Evolutionary conservation across 1,284 basidiomycete genomes (phyloP).

Genomic region (Malassezia japonica): DNA sequence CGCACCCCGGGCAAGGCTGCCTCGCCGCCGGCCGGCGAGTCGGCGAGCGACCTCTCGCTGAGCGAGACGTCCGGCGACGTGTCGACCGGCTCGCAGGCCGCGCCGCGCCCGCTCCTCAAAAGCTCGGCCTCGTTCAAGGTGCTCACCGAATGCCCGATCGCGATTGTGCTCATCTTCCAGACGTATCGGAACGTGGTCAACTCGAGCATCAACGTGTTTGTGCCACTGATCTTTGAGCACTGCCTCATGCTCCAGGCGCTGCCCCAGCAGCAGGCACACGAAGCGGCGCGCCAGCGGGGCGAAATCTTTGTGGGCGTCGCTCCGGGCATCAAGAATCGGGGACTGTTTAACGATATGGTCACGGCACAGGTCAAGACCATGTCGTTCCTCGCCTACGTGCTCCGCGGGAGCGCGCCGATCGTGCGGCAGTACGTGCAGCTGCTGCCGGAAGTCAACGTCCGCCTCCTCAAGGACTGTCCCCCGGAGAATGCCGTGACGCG

Average conservation of each 20-base stretch:
- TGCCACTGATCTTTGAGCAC: conserved; percentile 52
- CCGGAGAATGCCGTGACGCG: conserved; percentile 63
- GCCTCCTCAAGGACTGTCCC: conserved; percentile 88
- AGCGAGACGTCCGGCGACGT: conserved; percentile 4
- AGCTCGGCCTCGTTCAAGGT: conserved; percentile 71
- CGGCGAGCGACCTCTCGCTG: conserved; percentile 2
- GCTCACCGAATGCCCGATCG: conserved; percentile 83
- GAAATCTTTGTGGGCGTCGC: conserved; percentile 79
- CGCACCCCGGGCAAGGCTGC: conserved; percentile 7
- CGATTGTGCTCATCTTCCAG: conserved; percentile 84
- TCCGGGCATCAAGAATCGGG: conserved; percentile 58
- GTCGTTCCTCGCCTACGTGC: conserved; percentile 83
- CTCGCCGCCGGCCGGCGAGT: neutral
- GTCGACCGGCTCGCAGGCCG: neutral
- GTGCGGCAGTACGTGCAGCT: conserved; percentile 70
- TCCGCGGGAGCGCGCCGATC: conserved; percentile 63
- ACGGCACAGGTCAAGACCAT: conserved; percentile 76
- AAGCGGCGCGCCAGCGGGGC: conserved; percentile 66
- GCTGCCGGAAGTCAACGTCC: conserved; percentile 69
- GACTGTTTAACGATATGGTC: conserved; percentile 77
- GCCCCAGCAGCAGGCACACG: conserved; percentile 73
- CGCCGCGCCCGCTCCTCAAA: conserved; percentile 32
- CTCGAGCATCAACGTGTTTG: conserved; percentile 63
- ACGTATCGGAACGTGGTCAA: conserved; percentile 60
- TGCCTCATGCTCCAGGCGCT: conserved; percentile 56